phyloP scores from a whole-genome alignment of 2,329 filamentous ascomycete genomes.

The Penicillium sp. region DNA sequence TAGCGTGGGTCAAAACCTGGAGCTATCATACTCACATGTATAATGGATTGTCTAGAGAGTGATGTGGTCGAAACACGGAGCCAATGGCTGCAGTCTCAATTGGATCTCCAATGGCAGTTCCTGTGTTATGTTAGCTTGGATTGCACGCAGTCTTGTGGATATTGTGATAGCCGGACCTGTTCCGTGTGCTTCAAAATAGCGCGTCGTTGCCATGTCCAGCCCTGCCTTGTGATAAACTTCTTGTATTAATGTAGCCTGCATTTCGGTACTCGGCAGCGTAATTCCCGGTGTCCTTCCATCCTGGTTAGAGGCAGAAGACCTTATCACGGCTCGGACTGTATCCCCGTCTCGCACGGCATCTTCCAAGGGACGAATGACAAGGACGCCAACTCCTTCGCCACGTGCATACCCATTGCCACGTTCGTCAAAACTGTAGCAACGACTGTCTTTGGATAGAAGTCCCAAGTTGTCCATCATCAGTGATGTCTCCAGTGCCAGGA shows the following conservation, averaged over 20 bases:
- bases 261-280: slow-evolving; percentile 35
- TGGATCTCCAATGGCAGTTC: background rate
- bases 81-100: background rate
- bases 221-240: slow-evolving; percentile 24
- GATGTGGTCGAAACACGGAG: background rate
- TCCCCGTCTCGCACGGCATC: slow-evolving; percentile 43
- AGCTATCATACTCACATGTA: background rate
- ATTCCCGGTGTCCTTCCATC: slow-evolving; percentile 46
- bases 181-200: slow-evolving; percentile 25
- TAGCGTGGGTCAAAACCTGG: background rate
- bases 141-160: slow-evolving; percentile 9
- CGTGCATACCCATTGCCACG: slow-evolving; percentile 17
- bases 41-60: background rate
- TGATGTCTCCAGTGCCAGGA: background rate
- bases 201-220: background rate
- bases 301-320: slow-evolving; percentile 40
- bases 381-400: slow-evolving; percentile 6
- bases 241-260: slow-evolving; percentile 27
- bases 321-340: slow-evolving; percentile 38
- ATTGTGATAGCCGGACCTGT: slow-evolving; percentile 38
- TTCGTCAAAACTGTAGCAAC: slow-evolving; percentile 34
- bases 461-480: slow-evolving; percentile 9
- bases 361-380: slow-evolving; percentile 36
- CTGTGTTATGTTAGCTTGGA: slow-evolving; percentile 14
- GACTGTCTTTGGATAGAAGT: slow-evolving; percentile 3